Conservation (phyloP, 495 filamentous ascomycete genomes). For the Lasiosphaeris hirsuta region DNA sequence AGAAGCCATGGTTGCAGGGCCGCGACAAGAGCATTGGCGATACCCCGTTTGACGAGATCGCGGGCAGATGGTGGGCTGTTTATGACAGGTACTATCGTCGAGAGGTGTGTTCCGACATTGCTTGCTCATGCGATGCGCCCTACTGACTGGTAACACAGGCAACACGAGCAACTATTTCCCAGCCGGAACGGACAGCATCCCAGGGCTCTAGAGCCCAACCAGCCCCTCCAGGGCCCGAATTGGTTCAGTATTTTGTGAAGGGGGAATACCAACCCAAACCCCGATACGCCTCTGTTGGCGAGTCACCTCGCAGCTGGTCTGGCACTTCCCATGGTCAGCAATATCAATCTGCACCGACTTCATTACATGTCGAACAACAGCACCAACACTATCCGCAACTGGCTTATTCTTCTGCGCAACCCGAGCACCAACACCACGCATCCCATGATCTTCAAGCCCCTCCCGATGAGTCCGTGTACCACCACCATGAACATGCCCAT, state of each 20-base stretch:
- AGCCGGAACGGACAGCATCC: conserved; percentile 5
- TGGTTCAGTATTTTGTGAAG: conserved; percentile 51
- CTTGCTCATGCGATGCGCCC: not conserved
- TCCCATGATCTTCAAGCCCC: conserved; percentile 10
- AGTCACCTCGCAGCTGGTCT: conserved; percentile 15
- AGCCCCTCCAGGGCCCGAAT: conserved; percentile 21
- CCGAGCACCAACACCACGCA: conserved; percentile 15
- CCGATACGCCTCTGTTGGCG: conserved; percentile 29
- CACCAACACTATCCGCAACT: conserved; percentile 19
- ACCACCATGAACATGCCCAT: conserved; percentile 17
- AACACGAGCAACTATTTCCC: conserved; percentile 10
- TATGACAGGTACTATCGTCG: conserved; percentile 79
- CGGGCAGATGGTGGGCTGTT: conserved; percentile 84
- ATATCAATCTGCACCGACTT: conserved; percentile 15
- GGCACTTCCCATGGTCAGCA: conserved; percentile 27
- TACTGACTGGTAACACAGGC: conserved; percentile 15
- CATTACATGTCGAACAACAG: conserved; percentile 13
- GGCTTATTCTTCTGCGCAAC: conserved; percentile 6
- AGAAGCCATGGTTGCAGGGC: conserved; percentile 84
- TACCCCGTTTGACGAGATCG: conserved; percentile 74
- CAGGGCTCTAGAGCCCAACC: too few species aligned
- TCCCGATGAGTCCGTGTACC: not conserved
- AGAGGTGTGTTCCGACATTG: conserved; percentile 35
- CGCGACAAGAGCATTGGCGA: conserved; percentile 52
- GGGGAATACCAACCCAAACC: conserved; percentile 51